Evolutionary conservation across 352 stramenopile species (phyloP), one percentile per base, ranked within the genome.

Genomic region (Globisporangium rhizosaccharum): DNA sequence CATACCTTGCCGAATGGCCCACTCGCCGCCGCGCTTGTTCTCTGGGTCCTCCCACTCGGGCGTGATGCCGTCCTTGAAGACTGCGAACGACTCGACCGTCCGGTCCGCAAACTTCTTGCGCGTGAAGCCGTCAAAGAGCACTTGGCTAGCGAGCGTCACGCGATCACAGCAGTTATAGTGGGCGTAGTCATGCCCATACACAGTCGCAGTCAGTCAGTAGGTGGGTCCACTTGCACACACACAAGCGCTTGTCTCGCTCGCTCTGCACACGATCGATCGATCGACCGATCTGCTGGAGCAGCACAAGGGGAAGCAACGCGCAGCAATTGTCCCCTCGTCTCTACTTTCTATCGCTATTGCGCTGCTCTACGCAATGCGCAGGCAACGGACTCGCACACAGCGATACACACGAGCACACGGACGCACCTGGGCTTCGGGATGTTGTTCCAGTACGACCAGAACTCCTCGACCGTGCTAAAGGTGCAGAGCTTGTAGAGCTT

Each of bases 21-120:
- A 94, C 59, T 97, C 87, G 64, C 82, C 89, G 36, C 90, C 90
- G 20, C 82, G 77, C 57, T 89, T 91, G 73, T 97, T 97, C 61
- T 87, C 79, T 4, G 78, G 78, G 66, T 96, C 89, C 64, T 97
- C 89, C 88, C 89, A 97, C 65, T 96, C 79, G 25, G 90, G 90
- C 28, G 76, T 69, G 62, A 97, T 95, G 46, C 89, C 89, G 18
- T 94, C 84, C 59, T 94, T 95, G 72, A 97, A 97, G 36, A 97
- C 75, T 20, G 84, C 91, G 59, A 98, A 98, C 57, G 95, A 95
- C 70, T 98, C 92, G 56, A 99, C 85, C 36, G 87, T 88, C 52
- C 92, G 91, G 58, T 94, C 81, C n/a, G 80, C 74, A 47, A 98
- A 88, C 68, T 95, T 92, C 75, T 97, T 98, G 50, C 82, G 79